Evolutionary conservation across 495 filamentous ascomycete genomes (phyloP).

Genomic region (Cercophora sp.): DNA sequence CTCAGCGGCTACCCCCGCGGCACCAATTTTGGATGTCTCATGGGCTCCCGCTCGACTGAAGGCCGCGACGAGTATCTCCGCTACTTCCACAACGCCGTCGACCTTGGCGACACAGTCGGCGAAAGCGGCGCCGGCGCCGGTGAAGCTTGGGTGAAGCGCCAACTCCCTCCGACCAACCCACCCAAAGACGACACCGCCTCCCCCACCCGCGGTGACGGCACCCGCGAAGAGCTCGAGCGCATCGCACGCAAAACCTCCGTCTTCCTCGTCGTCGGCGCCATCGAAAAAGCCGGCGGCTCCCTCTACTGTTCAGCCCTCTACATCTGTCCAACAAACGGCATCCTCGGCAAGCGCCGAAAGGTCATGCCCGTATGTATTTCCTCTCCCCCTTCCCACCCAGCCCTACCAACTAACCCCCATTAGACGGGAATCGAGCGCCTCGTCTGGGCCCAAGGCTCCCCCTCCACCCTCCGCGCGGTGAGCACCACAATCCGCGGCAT

Average conservation of each 20-base stretch:
- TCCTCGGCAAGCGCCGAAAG: slow-evolving; percentile 85
- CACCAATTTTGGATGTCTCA: slow-evolving; percentile 67
- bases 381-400: neutral
- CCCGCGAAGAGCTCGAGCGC: slow-evolving; percentile 71
- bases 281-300: slow-evolving; percentile 76
- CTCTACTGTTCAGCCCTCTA: slow-evolving; percentile 83
- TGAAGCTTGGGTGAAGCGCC: slow-evolving; percentile 64
- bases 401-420: neutral
- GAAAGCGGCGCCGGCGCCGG: slow-evolving; percentile 57
- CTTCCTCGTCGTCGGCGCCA: slow-evolving; percentile 72
- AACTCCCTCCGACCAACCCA: slow-evolving; percentile 43
- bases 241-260: slow-evolving; percentile 72
- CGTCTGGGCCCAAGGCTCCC: slow-evolving; percentile 85
- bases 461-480: slow-evolving; percentile 75
- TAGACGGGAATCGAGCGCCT: slow-evolving; percentile 79
- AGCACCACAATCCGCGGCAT: slow-evolving; percentile 49
- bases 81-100: slow-evolving; percentile 75
- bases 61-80: slow-evolving; percentile 80
- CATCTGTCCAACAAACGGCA: slow-evolving; percentile 67
- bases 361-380: slow-evolving; percentile 70
- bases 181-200: neutral
- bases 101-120: slow-evolving; percentile 79
- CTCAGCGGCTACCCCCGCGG: slow-evolving; percentile 89
- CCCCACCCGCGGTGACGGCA: slow-evolving; percentile 73
- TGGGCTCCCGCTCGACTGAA: slow-evolving; percentile 62